Evolutionary conservation across 2,329 filamentous ascomycete genomes (phyloP), one percentile per base, ranked within the genome.

Genomic region (Claviceps quebecensis): DNA sequence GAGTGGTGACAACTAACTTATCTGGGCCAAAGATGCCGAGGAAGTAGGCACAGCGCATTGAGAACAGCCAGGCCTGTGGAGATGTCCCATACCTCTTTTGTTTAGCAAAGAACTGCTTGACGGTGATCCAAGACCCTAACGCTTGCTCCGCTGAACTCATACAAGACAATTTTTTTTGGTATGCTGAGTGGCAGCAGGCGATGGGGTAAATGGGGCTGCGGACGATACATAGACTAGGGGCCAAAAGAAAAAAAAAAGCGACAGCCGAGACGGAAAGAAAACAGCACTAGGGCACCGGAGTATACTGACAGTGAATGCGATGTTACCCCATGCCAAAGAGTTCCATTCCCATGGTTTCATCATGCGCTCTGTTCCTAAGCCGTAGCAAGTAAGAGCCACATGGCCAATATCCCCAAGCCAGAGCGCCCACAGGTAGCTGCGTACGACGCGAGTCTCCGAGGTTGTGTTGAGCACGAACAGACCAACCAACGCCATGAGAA

Each of bases 281-380:
- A 34, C 19, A 14, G 13, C 14, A 38, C 26, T 48, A 34, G 29
- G 9, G 9, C 29, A 4, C 29, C 29, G 29, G 29, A 34, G 29
- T 34, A 22, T 22, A 64, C 75, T 67, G 58, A 81, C 76, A 26
- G 84, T 87, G 48, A 75, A 72, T 7, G 75, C 81, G 55, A 89
- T 72, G 59, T 88, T 88, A 2, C 84, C 85, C 78, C 80, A 86
- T n/a, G 81, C 76, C 70, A 84, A 76, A 37, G 75, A 69, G 62
- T 86, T 87, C 84, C 84, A 88, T 22, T 64, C 67, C 4, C 60
- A 65, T 11, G 83, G 65, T 56, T 79, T 73, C 45, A 76, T 55
- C 46, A 78, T 72, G 37, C 67, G 67, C 9, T 76, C 71, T 61
- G 69, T 70, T 8, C 81, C 83, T 55, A 87, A 70, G 6, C 72